These are phyloP conservation scores for Chrysoporthe austroafricana DNA, from an alignment of 2,329 filamentous ascomycete species.

Conservation along the genomic window DNA sequence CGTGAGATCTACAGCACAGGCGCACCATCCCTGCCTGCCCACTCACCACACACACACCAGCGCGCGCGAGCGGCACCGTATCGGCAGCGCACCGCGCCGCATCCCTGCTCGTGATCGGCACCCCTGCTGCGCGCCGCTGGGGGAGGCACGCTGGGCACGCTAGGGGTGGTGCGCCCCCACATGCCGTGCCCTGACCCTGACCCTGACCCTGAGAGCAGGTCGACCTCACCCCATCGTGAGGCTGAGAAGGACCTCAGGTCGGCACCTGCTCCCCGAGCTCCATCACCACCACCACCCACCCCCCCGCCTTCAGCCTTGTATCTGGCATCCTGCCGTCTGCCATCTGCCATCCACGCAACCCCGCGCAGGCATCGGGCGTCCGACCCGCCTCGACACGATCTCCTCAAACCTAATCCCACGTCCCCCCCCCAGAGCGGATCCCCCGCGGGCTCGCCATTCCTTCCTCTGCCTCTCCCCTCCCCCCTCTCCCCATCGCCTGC, in stretches of 20 bases:
- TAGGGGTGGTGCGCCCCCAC: no score
- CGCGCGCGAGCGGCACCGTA: no score
- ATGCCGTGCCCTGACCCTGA: not conserved
- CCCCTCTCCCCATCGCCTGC: not conserved
- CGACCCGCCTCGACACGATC: no score
- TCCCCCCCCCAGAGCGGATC: not conserved
- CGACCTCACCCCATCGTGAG: constrained; percentile 7
- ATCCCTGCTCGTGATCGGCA: not conserved
- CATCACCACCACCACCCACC: not conserved
- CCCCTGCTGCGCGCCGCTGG: no score
- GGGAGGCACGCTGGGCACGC: no score
- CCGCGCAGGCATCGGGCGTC: not conserved
- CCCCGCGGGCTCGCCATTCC: not conserved
- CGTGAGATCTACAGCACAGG: no score
- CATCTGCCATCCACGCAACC: not conserved
- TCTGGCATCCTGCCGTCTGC: not conserved
- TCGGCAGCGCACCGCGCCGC: no score
- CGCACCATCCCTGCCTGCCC: not conserved
- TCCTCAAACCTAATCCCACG: no score
- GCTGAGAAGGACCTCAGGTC: not conserved
- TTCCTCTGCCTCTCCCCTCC: not conserved
- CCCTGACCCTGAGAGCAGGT: not conserved
- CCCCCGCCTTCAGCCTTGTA: not conserved
- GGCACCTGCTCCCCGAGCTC: not conserved
- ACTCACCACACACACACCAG: not conserved